Conservation (phyloP, 768 basidiomycete genomes). For the Russula ochroleuca region DNA sequence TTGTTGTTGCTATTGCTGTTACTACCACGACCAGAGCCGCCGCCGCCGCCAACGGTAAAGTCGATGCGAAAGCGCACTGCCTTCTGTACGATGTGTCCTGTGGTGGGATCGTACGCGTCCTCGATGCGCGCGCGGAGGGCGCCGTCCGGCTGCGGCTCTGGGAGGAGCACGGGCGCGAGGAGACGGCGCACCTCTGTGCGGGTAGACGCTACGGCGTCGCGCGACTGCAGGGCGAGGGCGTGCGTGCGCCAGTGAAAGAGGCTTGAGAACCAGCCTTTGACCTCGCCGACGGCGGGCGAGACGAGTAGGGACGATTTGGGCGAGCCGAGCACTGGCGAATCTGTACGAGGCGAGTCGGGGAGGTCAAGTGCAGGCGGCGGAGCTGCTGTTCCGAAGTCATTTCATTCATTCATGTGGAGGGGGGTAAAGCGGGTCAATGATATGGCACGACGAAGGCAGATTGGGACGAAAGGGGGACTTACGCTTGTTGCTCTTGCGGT, state of each 20-base stretch:
- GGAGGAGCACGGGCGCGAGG: constrained; percentile 60
- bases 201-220: constrained; percentile 53
- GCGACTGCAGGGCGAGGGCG: constrained; percentile 52
- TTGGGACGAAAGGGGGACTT: constrained; percentile 31
- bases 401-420: neutral
- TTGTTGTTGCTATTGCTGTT: constrained; percentile 27
- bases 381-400: constrained; percentile 7
- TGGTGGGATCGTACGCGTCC: constrained; percentile 42
- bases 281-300: constrained; percentile 75
- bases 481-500: constrained; percentile 53
- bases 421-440: neutral
- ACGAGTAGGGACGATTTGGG: constrained; percentile 41
- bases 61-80: constrained; percentile 82
- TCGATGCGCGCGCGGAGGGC: constrained; percentile 52
- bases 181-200: constrained; percentile 60
- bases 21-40: constrained; percentile 26
- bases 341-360: constrained; percentile 41
- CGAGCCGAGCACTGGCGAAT: constrained; percentile 47
- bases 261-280: constrained; percentile 93
- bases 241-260: constrained; percentile 88
- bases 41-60: constrained; percentile 42
- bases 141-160: constrained; percentile 51
- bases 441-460: neutral
- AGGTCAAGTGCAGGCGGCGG: constrained; percentile 41
- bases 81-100: constrained; percentile 53